Conservation (phyloP, 129 eudicot species). For the Ambrosia trifida region DNA sequence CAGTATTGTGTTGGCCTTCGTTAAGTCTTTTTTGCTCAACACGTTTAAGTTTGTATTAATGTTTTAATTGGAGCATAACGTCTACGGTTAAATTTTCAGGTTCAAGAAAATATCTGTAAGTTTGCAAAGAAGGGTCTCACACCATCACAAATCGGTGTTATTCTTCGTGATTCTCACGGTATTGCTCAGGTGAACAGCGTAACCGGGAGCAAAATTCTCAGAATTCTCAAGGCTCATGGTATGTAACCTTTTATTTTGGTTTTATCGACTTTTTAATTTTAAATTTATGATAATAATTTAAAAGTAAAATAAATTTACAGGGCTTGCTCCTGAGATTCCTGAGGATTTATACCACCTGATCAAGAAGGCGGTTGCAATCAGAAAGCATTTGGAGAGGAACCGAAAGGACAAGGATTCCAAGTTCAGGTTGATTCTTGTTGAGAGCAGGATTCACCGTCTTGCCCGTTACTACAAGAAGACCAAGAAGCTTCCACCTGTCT, state of each 20-base stretch:
- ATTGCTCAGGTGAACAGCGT: constrained; percentile 70
- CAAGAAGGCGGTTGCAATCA: constrained; percentile 61
- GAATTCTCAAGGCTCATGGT: constrained; percentile 67
- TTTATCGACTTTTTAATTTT: background rate
- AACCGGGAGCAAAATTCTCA: constrained; percentile 61
- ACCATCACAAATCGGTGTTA: constrained; percentile 68
- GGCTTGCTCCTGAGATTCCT: constrained; percentile 67
- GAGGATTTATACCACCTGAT: constrained; percentile 62
- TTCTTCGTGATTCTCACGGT: constrained; percentile 74
- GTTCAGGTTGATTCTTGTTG: constrained; percentile 63
- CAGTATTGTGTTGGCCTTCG: background rate
- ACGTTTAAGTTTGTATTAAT: background rate
- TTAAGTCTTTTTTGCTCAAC: no score
- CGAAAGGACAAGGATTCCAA: constrained; percentile 66
- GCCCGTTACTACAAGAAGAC: constrained; percentile 74
- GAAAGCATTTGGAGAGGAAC: constrained; percentile 71
- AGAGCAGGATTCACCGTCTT: constrained; percentile 68
- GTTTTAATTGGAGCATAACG: background rate
- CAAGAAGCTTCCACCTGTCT: constrained; percentile 70
- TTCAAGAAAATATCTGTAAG: constrained; percentile 63
- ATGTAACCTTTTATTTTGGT: background rate
- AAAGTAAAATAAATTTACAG: constrained; percentile 13
- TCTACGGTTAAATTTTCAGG: constrained; percentile 24
- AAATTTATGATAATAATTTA: background rate
- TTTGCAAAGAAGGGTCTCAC: constrained; percentile 70